Evolutionary conservation across 2,329 filamentous ascomycete species (phyloP).

Genomic region (Cercospora sp.): DNA sequence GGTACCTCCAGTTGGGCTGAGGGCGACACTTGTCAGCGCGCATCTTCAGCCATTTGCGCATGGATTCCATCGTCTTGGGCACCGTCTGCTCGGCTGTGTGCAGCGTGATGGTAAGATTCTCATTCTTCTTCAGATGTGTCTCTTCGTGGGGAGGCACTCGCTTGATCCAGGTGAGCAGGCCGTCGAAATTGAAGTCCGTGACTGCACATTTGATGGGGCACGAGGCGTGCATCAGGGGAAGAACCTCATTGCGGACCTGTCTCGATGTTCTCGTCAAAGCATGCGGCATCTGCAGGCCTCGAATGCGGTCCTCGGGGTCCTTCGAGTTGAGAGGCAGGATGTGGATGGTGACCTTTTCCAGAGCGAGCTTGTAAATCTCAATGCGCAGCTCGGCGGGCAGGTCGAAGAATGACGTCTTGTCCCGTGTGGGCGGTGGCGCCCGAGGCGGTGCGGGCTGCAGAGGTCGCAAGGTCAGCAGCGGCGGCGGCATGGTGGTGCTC

Average conservation of each 20-base stretch:
- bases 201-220: conserved; percentile 35
- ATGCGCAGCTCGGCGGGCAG: conserved; percentile 39
- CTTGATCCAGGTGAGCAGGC: conserved; percentile 34
- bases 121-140: conserved; percentile 34
- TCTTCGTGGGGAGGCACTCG: conserved; percentile 35
- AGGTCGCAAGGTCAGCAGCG: conserved; percentile 23
- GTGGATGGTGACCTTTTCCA: conserved; percentile 35
- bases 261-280: conserved; percentile 31
- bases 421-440: conserved; percentile 16
- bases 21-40: conserved; percentile 35
- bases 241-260: conserved; percentile 37
- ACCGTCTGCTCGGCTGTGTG: conserved; percentile 27
- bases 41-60: conserved; percentile 37
- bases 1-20: conserved; percentile 37
- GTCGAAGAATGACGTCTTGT: conserved; percentile 32
- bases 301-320: conserved; percentile 19
- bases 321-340: conserved; percentile 30
- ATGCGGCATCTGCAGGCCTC: conserved; percentile 28
- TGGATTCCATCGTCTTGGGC: conserved; percentile 21
- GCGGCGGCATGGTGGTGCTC: conserved; percentile 16
- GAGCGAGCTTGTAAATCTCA: conserved; percentile 37
- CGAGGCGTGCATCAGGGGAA: conserved; percentile 36
- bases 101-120: conserved; percentile 32
- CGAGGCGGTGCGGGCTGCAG: conserved; percentile 19
- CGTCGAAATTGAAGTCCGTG: conserved; percentile 39